Evolutionary conservation across 805 yeast species (phyloP), one percentile per base, ranked within the genome.

Genomic region (Candida michaelii): DNA sequence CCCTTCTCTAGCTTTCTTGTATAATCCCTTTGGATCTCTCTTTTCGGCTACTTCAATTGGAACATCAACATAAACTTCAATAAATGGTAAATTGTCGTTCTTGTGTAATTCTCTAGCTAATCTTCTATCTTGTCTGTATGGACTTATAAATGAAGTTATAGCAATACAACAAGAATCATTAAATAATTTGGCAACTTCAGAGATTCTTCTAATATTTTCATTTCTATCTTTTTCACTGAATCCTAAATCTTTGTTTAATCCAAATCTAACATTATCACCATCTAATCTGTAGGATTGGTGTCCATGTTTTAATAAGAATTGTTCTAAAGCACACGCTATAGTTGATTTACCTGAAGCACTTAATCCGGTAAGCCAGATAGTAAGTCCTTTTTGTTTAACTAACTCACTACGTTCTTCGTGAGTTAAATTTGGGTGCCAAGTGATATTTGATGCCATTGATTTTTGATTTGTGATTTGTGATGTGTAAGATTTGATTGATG

Each of bases 381-480:
- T 91, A 44, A 85, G 83, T 36, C 98, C 98, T 39, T 76, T 74
- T 69, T 90, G 97, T 45, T 82, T 81, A 47, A 87, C 79, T 43
- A 86, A 68, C 21, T 62, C 66, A 36, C 78, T 67, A 58, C 98
- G 85, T 69, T 91, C 96, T 15, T 74, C 82, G 64, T 85, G 89
- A 16, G 93, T 82, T 54, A 91, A 71, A 59, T 93, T 91, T 53
- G 80, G 81, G 70, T 91, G 97, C 97, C 98, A 91, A 51, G 97
- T 89, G 64, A 91, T 89, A 62, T 91, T 91, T 31, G 96, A 83
- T 51, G 97, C 93, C 97, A 91, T 91, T n/a, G n/a, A n/a, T n/a
- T n/a, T n/a, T n/a, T n/a, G n/a, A n/a, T n/a, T 53, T 47, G 63
- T 17, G 9, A 9, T 19, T 21, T 29, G 19, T 35, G 27, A 27